phyloP scores from a whole-genome alignment of 257 asterid genomes.

The Gynochthodes officinalis region DNA sequence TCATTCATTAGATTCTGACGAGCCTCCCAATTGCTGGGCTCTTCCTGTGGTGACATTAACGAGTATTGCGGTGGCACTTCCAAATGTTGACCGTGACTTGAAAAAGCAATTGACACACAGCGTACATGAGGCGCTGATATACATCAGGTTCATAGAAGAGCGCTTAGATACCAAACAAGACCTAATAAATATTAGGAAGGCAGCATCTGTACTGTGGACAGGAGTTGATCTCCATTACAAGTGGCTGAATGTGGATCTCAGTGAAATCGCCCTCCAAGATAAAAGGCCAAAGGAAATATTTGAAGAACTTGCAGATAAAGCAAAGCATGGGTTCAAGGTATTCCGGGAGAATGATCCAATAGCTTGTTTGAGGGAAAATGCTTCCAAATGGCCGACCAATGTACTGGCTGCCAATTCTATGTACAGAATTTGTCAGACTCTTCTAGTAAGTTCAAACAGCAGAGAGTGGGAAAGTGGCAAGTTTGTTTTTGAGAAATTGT shows the following conservation, averaged over 20 bases:
- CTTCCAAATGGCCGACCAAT: constrained; percentile 62
- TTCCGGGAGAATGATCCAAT: constrained; percentile 31
- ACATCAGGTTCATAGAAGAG: constrained; percentile 46
- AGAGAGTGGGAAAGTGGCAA: constrained; percentile 28
- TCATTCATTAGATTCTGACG: constrained; percentile 48
- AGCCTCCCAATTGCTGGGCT: constrained; percentile 84
- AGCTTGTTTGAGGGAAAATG: constrained; percentile 34
- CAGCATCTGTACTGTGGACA: constrained; percentile 63
- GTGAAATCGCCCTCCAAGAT: constrained; percentile 29
- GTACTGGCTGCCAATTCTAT: constrained; percentile 69
- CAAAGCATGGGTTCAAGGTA: constrained; percentile 45
- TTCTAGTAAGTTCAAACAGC: constrained; percentile 34
- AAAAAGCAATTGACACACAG: constrained; percentile 41
- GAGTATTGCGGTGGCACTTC: constrained; percentile 69
- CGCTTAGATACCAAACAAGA: constrained; percentile 37
- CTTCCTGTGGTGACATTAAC: constrained; percentile 80
- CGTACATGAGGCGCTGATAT: constrained; percentile 54
- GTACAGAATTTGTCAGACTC: constrained; percentile 71
- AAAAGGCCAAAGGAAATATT: constrained; percentile 40
- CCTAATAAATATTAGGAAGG: constrained; percentile 45
- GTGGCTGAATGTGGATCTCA: constrained; percentile 71
- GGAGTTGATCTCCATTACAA: constrained; percentile 61
- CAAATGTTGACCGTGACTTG: constrained; percentile 22
- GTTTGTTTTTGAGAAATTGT: constrained; percentile 38
- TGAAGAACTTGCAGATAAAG: constrained; percentile 47